Conservation (phyloP, 2,329 filamentous ascomycete genomes). For the Dactylellina cionopaga region DNA sequence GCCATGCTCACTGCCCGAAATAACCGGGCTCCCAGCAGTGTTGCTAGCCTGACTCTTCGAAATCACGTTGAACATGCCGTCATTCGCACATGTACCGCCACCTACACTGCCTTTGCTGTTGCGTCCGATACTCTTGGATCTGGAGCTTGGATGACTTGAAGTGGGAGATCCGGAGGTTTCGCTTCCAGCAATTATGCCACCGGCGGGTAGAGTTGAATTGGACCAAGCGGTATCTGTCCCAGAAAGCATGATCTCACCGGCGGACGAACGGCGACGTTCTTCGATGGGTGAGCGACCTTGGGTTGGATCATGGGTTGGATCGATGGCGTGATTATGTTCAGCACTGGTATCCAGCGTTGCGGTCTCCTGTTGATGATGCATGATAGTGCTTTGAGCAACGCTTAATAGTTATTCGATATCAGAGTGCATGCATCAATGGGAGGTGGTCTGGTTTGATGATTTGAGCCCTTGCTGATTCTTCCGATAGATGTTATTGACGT, state of each 20-base stretch:
- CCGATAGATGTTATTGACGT: neutral
- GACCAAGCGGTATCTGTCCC: conserved; percentile 10
- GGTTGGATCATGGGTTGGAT: conserved; percentile 22
- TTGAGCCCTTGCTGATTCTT: conserved; percentile 1
- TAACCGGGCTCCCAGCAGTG: neutral
- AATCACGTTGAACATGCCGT: conserved; percentile 1
- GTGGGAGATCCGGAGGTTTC: neutral
- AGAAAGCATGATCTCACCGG: conserved; percentile 13
- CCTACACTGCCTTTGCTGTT: neutral
- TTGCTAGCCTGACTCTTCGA: neutral
- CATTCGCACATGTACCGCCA: neutral
- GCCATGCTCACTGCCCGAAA: neutral
- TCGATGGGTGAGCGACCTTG: conserved; percentile 12
- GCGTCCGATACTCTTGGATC: neutral
- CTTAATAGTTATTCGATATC: neutral
- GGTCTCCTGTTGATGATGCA: neutral
- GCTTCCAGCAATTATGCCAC: neutral
- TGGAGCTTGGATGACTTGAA: neutral
- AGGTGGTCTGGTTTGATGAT: neutral
- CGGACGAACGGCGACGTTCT: conserved; percentile 13
- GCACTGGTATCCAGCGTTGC: conserved; percentile 11
- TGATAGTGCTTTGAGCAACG: neutral
- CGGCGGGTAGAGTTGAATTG: neutral
- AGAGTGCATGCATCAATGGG: neutral
- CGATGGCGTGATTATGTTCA: conserved; percentile 10